phyloP scores from a whole-genome alignment of 1,139 yeast species.

The Pichia sp. region DNA sequence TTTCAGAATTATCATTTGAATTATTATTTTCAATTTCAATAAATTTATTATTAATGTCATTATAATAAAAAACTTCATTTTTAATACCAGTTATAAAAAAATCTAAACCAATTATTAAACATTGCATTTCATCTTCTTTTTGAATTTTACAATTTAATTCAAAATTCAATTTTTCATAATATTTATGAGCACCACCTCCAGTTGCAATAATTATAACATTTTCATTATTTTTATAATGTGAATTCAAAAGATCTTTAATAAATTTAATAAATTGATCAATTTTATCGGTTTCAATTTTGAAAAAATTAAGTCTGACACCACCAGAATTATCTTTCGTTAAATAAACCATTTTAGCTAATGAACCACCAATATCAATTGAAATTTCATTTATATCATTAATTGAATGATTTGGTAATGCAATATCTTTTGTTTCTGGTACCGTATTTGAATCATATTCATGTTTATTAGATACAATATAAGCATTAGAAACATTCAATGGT shows the following conservation, averaged over 20 bases:
- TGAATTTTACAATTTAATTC: conserved; percentile 32
- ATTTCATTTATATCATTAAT: conserved; percentile 35
- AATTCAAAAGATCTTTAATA: conserved; percentile 45
- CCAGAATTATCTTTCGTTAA: conserved; percentile 49
- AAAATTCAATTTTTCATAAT: conserved; percentile 55
- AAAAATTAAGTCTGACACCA: conserved; percentile 66
- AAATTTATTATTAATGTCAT: conserved; percentile 31
- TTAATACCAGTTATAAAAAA: conserved; percentile 87
- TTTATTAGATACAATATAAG: conserved; percentile 26
- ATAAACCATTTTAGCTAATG: conserved; percentile 84
- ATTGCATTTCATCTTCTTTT: conserved; percentile 86
- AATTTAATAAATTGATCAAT: conserved; percentile 68
- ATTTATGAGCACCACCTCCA: conserved; percentile 96
- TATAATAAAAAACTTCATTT: conserved; percentile 82
- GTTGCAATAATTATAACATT: conserved; percentile 67
- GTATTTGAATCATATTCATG: conserved; percentile 16
- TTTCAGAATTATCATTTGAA: conserved; percentile 14
- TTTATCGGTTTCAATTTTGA: conserved; percentile 78
- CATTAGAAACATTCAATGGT: conserved; percentile 28
- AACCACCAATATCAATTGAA: conserved; percentile 80
- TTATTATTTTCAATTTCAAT: conserved; percentile 18
- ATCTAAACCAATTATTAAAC: conserved; percentile 84
- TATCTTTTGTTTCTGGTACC: conserved; percentile 28
- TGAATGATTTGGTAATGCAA: conserved; percentile 28
- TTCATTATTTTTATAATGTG: conserved; percentile 21